These are phyloP conservation scores for Micromonas commoda DNA, from an alignment of 139 green algal genomes.

Conservation along the genomic window DNA sequence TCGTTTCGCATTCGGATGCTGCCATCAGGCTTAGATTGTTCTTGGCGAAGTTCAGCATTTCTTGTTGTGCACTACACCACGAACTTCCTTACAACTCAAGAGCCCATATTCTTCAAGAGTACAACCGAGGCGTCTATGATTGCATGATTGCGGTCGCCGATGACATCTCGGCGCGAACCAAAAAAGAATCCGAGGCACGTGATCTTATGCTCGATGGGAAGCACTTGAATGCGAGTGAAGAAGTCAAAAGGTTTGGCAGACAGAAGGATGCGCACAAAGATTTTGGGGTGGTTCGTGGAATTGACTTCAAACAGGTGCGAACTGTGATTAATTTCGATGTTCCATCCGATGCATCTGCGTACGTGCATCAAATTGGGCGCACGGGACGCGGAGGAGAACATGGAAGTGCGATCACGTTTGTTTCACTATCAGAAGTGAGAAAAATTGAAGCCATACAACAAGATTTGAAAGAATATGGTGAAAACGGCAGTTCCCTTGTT, in stretches of 20 bases:
- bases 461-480: not conserved
- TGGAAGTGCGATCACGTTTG: constrained; percentile 80
- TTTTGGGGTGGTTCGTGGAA: constrained; percentile 89
- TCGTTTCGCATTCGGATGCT: constrained; percentile 8
- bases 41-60: constrained; percentile 71
- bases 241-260: constrained; percentile 11
- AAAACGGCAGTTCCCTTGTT: not conserved
- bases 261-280: constrained; percentile 19
- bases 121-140: constrained; percentile 86
- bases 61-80: constrained; percentile 64
- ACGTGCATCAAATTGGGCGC: constrained; percentile 85
- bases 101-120: constrained; percentile 75
- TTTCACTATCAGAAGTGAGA: constrained; percentile 98
- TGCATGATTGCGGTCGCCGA: constrained; percentile 79
- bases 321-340: constrained; percentile 87
- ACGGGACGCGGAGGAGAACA: constrained; percentile 74
- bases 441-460: constrained; percentile 27
- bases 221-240: not conserved
- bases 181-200: not conserved
- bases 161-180: not conserved
- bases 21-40: constrained; percentile 11
- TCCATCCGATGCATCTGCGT: constrained; percentile 45
- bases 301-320: constrained; percentile 92
- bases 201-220: not conserved
- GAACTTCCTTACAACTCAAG: constrained; percentile 80